A percentile compares a stretch with the other conserved stretches of the same genome.
phyloP scores from a whole-genome alignment of 208 protist genomes.

The Trypanosoma avium region DNA sequence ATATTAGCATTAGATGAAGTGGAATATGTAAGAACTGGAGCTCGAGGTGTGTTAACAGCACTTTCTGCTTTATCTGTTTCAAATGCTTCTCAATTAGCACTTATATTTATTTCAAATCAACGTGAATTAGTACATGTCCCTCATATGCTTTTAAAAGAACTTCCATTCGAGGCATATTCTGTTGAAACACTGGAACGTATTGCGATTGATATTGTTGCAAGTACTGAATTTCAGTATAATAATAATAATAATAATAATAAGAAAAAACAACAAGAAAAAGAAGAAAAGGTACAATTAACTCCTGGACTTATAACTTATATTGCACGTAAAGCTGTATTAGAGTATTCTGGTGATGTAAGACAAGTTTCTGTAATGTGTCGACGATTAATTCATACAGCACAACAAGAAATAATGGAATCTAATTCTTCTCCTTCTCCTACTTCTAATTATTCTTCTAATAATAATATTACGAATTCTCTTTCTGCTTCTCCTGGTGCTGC shows the following conservation, averaged over 20 bases:
- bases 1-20: slow-evolving; percentile 81
- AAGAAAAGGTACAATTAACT: slow-evolving; percentile 37
- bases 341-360: slow-evolving; percentile 70
- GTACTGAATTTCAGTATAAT: slow-evolving; percentile 9
- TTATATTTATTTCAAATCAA: slow-evolving; percentile 82
- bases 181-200: slow-evolving; percentile 50
- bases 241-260: slow-evolving; percentile 1
- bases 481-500: not conserved
- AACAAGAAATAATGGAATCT: slow-evolving; percentile 22
- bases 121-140: slow-evolving; percentile 78
- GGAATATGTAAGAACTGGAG: slow-evolving; percentile 56
- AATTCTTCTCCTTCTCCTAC: no score
- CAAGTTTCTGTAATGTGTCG: slow-evolving; percentile 72
- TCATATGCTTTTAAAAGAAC: slow-evolving; percentile 51
- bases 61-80: slow-evolving; percentile 50
- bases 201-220: slow-evolving; percentile 26
- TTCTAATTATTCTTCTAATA: not conserved
- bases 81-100: slow-evolving; percentile 44
- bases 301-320: slow-evolving; percentile 64
- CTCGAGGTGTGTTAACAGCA: slow-evolving; percentile 37
- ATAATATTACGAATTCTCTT: not conserved
- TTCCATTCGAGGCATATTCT: slow-evolving; percentile 70
- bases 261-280: no score
- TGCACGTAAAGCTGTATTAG: slow-evolving; percentile 53
- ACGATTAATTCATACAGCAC: slow-evolving; percentile 50